These are phyloP conservation scores for Oryza meridionalis DNA, from an alignment of 176 grass and related monocot genomes.

Conservation along the genomic window DNA sequence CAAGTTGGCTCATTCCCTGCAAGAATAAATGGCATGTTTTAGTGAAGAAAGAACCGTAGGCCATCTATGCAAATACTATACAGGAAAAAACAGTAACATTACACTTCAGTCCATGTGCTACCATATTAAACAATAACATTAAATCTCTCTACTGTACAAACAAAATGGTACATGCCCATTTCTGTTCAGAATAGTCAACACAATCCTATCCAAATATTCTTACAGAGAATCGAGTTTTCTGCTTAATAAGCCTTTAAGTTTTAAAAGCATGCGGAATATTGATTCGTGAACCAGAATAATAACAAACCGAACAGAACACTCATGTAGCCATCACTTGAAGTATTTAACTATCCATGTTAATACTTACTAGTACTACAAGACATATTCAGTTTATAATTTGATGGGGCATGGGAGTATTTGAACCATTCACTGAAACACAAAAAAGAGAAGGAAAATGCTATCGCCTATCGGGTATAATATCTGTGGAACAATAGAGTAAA, in stretches of 20 bases:
- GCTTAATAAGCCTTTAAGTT: neutral
- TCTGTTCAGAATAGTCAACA: neutral
- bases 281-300: neutral
- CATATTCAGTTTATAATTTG: neutral
- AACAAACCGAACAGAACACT: slow-evolving; percentile 6
- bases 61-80: neutral
- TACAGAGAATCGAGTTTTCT: neutral
- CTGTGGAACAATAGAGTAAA: neutral
- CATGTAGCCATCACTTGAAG: neutral
- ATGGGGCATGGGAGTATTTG: neutral
- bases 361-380: no score
- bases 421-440: neutral
- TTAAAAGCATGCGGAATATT: neutral
- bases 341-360: no score
- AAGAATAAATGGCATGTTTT: slow-evolving; percentile 14
- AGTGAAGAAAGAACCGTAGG: slow-evolving; percentile 18
- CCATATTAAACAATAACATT: neutral
- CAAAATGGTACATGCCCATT: neutral
- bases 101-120: neutral
- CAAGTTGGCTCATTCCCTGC: slow-evolving; percentile 74
- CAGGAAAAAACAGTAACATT: neutral
- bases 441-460: neutral
- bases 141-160: neutral
- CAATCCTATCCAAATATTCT: neutral
- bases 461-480: neutral